Base-by-base conservation (phyloP, 768 basidiomycete genomes). In the Clitopilus passeckerianus region DNA sequence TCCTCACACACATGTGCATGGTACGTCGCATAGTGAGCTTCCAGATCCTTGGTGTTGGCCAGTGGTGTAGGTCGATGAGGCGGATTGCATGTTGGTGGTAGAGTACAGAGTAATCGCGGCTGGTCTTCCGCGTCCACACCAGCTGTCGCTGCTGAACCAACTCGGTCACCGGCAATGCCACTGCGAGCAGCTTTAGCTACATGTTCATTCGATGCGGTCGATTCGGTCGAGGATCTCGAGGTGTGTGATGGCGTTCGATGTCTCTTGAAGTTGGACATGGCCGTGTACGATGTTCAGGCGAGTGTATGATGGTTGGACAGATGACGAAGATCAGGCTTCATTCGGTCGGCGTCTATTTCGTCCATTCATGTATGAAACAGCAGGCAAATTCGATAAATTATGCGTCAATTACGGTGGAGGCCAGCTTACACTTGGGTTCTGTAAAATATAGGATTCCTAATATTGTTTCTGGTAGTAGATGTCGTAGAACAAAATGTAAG, bases 1-100 rank as follows among this genome's bases (percentile, higher is more conserved):
- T 82, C 76, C 65, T 86, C 89, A 65, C 92, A 92, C 1, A 94
- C 89, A 69, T 92, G 90, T 0, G 91, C 88, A 67, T 93, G 91
- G 67, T 87, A 91, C 16, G 79, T 89, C 34, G 88, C 88, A 68
- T 95, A 94, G 73, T 95, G 93, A 44, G 81, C 71, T 66, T 95
- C 92, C 7, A 94, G 80, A 61, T 92, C 92, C 41, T 79, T 80
- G 50, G 85, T 80, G 65, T 81, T 80, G 1, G 79, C 75, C 46
- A 94, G 79, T n/a, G 78, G 75, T 0, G 90, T 91, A 0, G 90
- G 83, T 1, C 68, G 74, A 64, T 76, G 81, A n/a, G 46, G 46
- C 18, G 46, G 46, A 59, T 86, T 83, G 71, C 93, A 95, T 44
- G 91, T 94, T 18, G 93, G 93, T 1, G 93, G 91, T 16, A 95